A percentile compares a stretch with the other conserved stretches of the same genome.
Evolutionary conservation across 139 green algal genomes (phyloP).

Genomic region (Chara braunii): DNA sequence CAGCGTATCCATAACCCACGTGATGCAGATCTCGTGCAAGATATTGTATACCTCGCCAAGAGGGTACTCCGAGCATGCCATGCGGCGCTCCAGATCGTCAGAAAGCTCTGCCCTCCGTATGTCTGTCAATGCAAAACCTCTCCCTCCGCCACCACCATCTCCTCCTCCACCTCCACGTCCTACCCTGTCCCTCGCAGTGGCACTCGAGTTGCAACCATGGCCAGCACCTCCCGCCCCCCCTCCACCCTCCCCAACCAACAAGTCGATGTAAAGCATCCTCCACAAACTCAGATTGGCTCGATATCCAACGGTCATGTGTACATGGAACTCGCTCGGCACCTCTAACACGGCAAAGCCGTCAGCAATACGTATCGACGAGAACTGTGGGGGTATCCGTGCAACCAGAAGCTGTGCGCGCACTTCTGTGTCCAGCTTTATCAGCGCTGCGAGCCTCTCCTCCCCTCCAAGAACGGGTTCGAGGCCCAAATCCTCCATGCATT

Average conservation of each 20-base stretch:
- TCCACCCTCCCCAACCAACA: background rate
- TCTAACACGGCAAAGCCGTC: background rate
- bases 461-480: background rate
- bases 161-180: too few species aligned
- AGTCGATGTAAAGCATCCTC: constrained; percentile 4
- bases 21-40: constrained; percentile 13
- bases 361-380: background rate
- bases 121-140: too few species aligned
- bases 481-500: constrained; percentile 14
- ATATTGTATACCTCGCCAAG: constrained; percentile 21
- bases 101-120: constrained; percentile 9
- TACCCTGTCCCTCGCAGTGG: too few species aligned
- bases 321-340: constrained; percentile 12
- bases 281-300: background rate
- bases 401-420: constrained; percentile 5
- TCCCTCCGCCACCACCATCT: too few species aligned
- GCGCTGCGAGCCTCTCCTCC: background rate
- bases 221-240: background rate
- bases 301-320: constrained; percentile 13
- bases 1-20: constrained; percentile 1
- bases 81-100: constrained; percentile 30
- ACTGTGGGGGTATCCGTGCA: background rate
- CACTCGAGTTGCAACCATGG: too few species aligned
- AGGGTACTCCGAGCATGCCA: background rate
- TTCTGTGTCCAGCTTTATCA: constrained; percentile 15